Evolutionary conservation across 108 stramenopile species (phyloP).

Genomic region (Nitzschia sp.): DNA sequence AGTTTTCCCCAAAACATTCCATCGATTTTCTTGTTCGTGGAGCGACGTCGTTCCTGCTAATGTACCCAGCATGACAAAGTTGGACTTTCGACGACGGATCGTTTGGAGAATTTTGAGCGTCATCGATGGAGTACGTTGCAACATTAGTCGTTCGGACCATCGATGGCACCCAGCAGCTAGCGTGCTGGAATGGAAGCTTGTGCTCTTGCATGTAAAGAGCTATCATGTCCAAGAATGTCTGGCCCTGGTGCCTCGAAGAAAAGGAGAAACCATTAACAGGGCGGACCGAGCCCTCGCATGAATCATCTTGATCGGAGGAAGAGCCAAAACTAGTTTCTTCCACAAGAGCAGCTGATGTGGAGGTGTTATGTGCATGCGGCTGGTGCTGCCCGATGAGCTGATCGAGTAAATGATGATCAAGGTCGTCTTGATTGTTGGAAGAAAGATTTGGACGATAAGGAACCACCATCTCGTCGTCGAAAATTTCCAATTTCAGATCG

Average conservation of each 20-base stretch:
- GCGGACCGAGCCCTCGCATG: background rate
- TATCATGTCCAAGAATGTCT: slow-evolving; percentile 46
- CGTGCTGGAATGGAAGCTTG: slow-evolving; percentile 57
- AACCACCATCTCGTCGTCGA: background rate
- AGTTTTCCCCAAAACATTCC: slow-evolving; percentile 53
- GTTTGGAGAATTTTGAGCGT: slow-evolving; percentile 5
- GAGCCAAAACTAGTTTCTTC: background rate
- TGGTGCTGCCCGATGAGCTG: background rate
- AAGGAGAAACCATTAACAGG: background rate
- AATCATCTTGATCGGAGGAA: background rate
- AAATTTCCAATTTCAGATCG: background rate
- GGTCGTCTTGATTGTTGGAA: background rate
- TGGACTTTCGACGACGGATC: slow-evolving; percentile 17
- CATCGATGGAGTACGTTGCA: too few relatives aligned
- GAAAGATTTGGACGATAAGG: background rate
- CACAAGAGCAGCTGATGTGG: background rate
- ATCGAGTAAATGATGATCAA: background rate
- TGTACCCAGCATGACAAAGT: slow-evolving; percentile 37
- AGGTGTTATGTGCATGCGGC: background rate
- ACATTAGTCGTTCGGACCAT: too few relatives aligned
- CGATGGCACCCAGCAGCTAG: slow-evolving; percentile 69
- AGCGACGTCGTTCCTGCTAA: slow-evolving; percentile 27
- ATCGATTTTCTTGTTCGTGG: slow-evolving; percentile 21
- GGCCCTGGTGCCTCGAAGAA: too few relatives aligned
- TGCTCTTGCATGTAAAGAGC: slow-evolving; percentile 31